These are phyloP conservation scores for Cystobasidium pallidum DNA, from an alignment of 1,284 basidiomycete species.

Conservation along the genomic window DNA sequence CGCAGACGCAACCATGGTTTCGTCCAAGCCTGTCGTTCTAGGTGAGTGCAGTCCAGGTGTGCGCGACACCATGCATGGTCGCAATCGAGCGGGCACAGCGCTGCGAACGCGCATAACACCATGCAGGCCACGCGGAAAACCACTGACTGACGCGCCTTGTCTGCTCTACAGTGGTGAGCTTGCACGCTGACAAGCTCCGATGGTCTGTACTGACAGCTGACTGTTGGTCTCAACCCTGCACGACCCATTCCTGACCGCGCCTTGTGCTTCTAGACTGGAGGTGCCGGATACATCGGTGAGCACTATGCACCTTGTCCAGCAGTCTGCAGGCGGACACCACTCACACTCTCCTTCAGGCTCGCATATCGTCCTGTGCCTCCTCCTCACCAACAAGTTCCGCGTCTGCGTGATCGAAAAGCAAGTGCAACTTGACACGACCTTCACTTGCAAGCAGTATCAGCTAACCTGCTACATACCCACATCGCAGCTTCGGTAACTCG, in stretches of 20 bases:
- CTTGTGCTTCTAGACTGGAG: conserved; percentile 36
- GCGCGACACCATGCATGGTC: neutral
- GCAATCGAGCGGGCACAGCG: neutral
- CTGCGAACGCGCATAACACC: neutral
- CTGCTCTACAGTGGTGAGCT: conserved; percentile 10
- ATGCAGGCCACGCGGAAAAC: too few species aligned
- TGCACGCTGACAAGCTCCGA: neutral
- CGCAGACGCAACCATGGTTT: neutral
- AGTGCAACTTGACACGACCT: conserved; percentile 18
- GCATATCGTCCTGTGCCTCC: conserved; percentile 58
- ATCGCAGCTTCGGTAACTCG: conserved; percentile 58
- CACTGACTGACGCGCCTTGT: too few species aligned
- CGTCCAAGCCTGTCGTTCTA: conserved; percentile 42
- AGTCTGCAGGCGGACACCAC: neutral
- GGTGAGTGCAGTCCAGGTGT: conserved; percentile 20
- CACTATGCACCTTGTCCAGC: neutral
- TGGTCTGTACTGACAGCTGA: too few species aligned
- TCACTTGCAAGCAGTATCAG: neutral
- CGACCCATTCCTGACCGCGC: neutral
- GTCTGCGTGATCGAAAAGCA: conserved; percentile 56
- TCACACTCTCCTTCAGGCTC: conserved; percentile 51
- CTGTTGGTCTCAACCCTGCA: too few species aligned
- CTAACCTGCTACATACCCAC: too few species aligned
- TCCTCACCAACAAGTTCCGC: conserved; percentile 57
- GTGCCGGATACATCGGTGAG: conserved; percentile 52